Base-by-base conservation (phyloP, 2,329 filamentous ascomycete species). In the Elsinoe batatas region DNA sequence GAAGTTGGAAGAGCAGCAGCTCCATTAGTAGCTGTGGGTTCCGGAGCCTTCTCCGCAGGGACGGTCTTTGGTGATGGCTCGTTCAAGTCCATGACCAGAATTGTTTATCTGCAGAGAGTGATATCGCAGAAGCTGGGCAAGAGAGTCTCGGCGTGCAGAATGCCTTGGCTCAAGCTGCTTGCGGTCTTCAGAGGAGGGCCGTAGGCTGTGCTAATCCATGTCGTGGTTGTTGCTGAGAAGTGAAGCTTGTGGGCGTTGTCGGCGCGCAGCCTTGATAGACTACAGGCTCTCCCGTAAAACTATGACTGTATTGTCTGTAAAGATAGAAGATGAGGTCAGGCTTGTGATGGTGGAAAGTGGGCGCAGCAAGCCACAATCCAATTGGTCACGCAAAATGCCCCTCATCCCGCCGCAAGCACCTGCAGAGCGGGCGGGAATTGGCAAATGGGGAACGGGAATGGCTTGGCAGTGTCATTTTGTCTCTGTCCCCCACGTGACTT, bases 21-120 rank as follows among this genome's bases (percentile, higher is more conserved):
- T 26, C 35, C 35, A 26, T 38, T 51, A 11, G 32, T 38, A 12
- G 47, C 33, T 5, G 15, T 26, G 18, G 47, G 12, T 17, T 51
- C 32, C 47, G 47, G n/a, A 22, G 47, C 47, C 47, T 38, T 18
- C 18, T 51, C 47, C 5, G 37, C 33, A 5, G 47, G 47, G 5
- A 51, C 15, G 12, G 47, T 51, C 33, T 51, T 51, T n/a, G 47
- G 47, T 5, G 47, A 51, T 51, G 47, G 47, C 33, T 51, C 47
- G 18, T 51, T 36, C 6, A 8, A 37, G 15, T 51, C 47, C 47
- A 51, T 51, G 18, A 13, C 20, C 32, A 20, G 33, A 6, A 33
- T 10, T 18, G 15, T 38, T 15, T 37, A 26, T 51, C 33, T 32
- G 13, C 26, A 8, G 26, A 30, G 26, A 30, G 26, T 30, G 26